Conservation (phyloP, 2,329 filamentous ascomycete genomes). For the Cytospora piceae region DNA sequence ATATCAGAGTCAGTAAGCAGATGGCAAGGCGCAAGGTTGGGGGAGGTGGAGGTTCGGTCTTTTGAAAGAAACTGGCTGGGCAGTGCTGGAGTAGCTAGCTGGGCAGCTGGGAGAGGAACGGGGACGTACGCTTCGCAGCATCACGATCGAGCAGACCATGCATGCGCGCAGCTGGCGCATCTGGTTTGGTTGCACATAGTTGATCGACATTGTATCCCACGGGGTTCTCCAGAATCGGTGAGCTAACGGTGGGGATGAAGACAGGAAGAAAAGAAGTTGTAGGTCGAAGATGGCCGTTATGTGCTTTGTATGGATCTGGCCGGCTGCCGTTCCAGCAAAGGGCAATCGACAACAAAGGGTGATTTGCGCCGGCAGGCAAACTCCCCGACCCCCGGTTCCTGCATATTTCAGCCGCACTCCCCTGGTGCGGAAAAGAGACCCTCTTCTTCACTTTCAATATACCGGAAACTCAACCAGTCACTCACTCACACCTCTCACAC, state of each 20-base stretch:
- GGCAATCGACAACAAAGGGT: constrained; percentile 3
- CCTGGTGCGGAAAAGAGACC: not conserved
- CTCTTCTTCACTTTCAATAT: not conserved
- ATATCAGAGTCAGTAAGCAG: not conserved
- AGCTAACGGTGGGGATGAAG: not conserved
- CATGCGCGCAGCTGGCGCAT: constrained; percentile 68
- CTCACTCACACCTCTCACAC: not conserved
- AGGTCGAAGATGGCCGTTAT: not conserved
- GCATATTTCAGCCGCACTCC: not conserved
- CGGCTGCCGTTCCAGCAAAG: not conserved
- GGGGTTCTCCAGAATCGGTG: not conserved
- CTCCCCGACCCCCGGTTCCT: not conserved
- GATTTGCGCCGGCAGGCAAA: constrained; percentile 19
- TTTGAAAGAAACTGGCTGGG: not conserved
- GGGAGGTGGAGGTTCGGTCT: constrained; percentile 12
- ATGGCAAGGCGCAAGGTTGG: constrained; percentile 4
- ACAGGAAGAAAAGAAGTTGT: not conserved
- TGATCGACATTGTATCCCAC: constrained; percentile 10
- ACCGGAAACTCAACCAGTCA: not conserved
- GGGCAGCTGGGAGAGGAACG: not conserved
- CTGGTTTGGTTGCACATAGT: constrained; percentile 19
- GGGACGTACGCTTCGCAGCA: constrained; percentile 69
- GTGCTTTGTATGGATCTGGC: not conserved
- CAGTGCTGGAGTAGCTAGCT: not conserved
- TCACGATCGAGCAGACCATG: constrained; percentile 97